Percentiles rank a stretch among this genome's conserved stretches.
These are phyloP conservation scores for Babesia bovis DNA, from an alignment of 169 alveolate genomes.

Conservation along the genomic window DNA sequence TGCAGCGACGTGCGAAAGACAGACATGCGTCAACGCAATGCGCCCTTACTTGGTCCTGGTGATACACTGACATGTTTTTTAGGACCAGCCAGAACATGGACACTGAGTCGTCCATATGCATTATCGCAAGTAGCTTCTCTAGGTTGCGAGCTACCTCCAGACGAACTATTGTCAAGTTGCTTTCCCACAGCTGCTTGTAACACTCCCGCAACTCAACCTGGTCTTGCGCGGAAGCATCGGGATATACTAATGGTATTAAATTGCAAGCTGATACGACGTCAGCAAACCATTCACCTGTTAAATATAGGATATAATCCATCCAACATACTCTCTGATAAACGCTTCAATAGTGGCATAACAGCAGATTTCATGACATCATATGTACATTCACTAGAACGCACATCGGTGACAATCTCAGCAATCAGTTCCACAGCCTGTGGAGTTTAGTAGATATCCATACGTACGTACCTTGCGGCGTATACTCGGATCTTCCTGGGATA, in stretches of 20 bases:
- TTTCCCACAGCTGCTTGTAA: slow-evolving; percentile 62
- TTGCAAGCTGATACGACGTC: slow-evolving; percentile 57
- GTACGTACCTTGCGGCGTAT: slow-evolving; percentile 45
- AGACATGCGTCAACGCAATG: slow-evolving; percentile 58
- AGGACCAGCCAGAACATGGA: slow-evolving; percentile 72
- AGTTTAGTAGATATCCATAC: neutral
- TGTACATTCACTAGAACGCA: neutral
- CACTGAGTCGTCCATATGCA: slow-evolving; percentile 59
- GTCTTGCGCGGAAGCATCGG: slow-evolving; percentile 52
- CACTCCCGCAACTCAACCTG: slow-evolving; percentile 48
- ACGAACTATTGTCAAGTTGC: slow-evolving; percentile 40
- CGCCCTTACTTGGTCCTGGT: slow-evolving; percentile 55
- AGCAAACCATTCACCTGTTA: slow-evolving; percentile 68
- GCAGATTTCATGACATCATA: slow-evolving; percentile 39
- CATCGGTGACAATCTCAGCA: slow-evolving; percentile 32
- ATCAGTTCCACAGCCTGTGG: slow-evolving; percentile 39
- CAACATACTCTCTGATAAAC: slow-evolving; percentile 40
- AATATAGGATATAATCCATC: too few relatives aligned
- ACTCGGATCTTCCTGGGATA: slow-evolving; percentile 54
- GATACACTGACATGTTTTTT: slow-evolving; percentile 65
- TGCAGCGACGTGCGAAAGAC: slow-evolving; percentile 59
- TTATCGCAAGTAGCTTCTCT: slow-evolving; percentile 27
- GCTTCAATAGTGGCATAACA: slow-evolving; percentile 46
- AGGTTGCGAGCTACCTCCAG: slow-evolving; percentile 61
- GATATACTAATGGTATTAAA: slow-evolving; percentile 47